These are phyloP conservation scores for Suillus variegatus DNA, from an alignment of 768 basidiomycete species.

Conservation along the genomic window DNA sequence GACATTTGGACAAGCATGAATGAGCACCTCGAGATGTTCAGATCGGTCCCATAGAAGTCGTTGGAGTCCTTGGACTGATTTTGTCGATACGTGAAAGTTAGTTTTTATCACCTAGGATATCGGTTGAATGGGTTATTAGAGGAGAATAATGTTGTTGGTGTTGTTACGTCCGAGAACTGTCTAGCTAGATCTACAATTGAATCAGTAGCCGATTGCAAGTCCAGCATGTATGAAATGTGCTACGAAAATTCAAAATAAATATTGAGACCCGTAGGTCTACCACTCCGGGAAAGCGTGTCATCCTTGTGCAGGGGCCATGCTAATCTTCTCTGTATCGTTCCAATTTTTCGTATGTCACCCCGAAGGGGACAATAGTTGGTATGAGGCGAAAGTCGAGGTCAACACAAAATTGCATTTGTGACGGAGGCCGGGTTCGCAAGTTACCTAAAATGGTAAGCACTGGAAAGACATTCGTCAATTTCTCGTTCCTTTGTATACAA, in stretches of 20 bases:
- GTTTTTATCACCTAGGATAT: background rate
- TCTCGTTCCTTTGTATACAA: too few relatives aligned
- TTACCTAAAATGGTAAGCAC: background rate
- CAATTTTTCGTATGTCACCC: conserved; percentile 98
- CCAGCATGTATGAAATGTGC: too few relatives aligned
- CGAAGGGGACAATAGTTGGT: conserved; percentile 64
- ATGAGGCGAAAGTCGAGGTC: background rate
- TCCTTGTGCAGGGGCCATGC: conserved; percentile 99
- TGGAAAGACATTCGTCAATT: background rate
- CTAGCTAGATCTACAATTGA: background rate
- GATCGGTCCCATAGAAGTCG: background rate
- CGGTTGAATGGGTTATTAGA: background rate
- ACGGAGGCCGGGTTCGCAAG: background rate
- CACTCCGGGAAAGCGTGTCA: conserved; percentile 98
- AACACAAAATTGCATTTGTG: conserved; percentile 1
- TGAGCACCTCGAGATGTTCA: background rate
- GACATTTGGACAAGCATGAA: background rate
- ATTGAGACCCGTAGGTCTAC: conserved; percentile 56
- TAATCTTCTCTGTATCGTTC: conserved; percentile 99
- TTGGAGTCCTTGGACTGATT: background rate
- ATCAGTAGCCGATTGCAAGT: too few relatives aligned
- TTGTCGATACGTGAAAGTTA: background rate
- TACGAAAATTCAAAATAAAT: conserved; percentile 30
- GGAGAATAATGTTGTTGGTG: too few relatives aligned
- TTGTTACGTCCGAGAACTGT: background rate